These are phyloP conservation scores for Fragaria vesca DNA, from an alignment of 306 rosid genomes.

Conservation along the genomic window DNA sequence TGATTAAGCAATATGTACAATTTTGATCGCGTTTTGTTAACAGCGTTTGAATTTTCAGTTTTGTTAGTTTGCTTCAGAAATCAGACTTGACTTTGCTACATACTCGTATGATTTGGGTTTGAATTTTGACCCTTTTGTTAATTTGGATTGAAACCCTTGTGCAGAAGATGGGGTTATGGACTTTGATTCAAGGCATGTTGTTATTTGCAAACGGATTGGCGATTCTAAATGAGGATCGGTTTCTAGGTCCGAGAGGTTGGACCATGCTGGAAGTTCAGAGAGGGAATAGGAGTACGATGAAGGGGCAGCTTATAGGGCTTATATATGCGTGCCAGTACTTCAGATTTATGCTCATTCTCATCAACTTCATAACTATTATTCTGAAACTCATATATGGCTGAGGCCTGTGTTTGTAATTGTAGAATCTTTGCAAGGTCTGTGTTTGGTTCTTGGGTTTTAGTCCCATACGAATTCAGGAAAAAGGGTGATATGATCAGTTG, in stretches of 20 bases:
- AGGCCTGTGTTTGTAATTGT: slow-evolving; percentile 16
- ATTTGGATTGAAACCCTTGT: slow-evolving; percentile 9
- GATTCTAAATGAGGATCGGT: slow-evolving; percentile 85
- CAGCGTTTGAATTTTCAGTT: not conserved
- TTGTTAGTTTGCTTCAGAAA: not conserved
- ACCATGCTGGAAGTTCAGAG: slow-evolving; percentile 54
- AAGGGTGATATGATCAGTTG: not conserved
- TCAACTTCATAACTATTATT: slow-evolving; percentile 45
- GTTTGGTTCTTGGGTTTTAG: slow-evolving; percentile 1
- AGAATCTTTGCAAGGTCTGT: not conserved
- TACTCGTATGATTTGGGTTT: slow-evolving; percentile 2
- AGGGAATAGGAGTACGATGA: slow-evolving; percentile 49
- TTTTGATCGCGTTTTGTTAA: not conserved
- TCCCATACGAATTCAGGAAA: not conserved
- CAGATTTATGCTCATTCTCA: slow-evolving; percentile 68
- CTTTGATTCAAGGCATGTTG: slow-evolving; percentile 60
- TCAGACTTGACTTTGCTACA: not conserved
- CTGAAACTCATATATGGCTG: slow-evolving; percentile 62
- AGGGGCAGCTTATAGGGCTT: slow-evolving; percentile 69
- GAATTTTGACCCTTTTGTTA: too few relatives aligned
- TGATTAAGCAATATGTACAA: not conserved
- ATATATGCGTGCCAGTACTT: slow-evolving; percentile 70
- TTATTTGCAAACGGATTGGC: slow-evolving; percentile 74
- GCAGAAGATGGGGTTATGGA: slow-evolving; percentile 72
- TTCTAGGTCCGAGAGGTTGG: slow-evolving; percentile 84